Conservation (phyloP, 768 basidiomycete genomes). For the Lactarius vividus region DNA sequence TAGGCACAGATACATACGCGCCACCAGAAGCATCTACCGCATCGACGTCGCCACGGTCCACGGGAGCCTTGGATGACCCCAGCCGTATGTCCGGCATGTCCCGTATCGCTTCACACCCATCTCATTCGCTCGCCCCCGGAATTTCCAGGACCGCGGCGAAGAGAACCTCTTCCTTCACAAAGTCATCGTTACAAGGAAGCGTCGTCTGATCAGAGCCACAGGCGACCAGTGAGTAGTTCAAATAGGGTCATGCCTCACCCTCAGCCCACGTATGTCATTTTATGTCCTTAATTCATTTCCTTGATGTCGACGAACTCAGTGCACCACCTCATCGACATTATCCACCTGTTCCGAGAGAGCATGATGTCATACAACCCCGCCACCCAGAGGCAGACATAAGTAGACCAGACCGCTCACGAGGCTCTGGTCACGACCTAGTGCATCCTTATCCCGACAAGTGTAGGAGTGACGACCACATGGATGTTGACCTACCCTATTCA, state of each 20-base stretch:
- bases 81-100: constrained; percentile 27
- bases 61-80: constrained; percentile 18
- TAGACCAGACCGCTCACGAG: constrained; percentile 6
- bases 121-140: constrained; percentile 15
- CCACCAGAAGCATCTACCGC: constrained; percentile 16
- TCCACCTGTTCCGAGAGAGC: constrained; percentile 8
- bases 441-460: constrained; percentile 13
- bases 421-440: constrained; percentile 6
- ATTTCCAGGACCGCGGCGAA: constrained; percentile 25
- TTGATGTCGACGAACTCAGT: constrained; percentile 6
- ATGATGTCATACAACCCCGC: constrained; percentile 7
- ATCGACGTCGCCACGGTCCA: constrained; percentile 24
- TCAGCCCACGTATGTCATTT: constrained; percentile 18
- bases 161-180: constrained; percentile 27
- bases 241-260: constrained; percentile 13
- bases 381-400: constrained; percentile 3
- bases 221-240: constrained; percentile 12
- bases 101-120: constrained; percentile 14
- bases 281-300: background rate
- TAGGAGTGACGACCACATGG: constrained; percentile 25
- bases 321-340: constrained; percentile 21
- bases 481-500: constrained; percentile 20
- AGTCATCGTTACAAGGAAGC: constrained; percentile 26
- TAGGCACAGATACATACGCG: constrained; percentile 13
- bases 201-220: background rate